Evolutionary conservation across 352 stramenopile species (phyloP), one percentile per base, ranked within the genome.

Genomic region (Pythium pyrilobum): DNA sequence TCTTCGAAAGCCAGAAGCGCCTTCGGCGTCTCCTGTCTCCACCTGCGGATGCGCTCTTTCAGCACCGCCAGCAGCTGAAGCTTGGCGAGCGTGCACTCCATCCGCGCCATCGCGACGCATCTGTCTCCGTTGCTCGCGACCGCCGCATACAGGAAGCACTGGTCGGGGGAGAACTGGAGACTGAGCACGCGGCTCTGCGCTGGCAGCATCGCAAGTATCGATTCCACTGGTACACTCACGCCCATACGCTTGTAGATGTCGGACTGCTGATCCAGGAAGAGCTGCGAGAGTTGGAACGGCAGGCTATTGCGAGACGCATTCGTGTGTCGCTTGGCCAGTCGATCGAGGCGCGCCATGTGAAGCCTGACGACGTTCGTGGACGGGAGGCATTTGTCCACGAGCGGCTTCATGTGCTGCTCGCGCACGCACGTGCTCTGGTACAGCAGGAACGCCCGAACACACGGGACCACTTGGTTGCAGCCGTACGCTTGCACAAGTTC

Each of bases 111-210:
- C 0, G 67, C 72, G 23, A 64, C 71, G 13, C 67, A 54, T 23
- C 75, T 77, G 23, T 85, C 70, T 10, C 50, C 62, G 18, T 38
- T 71, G 0, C 59, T 59, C 2, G 76, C 57, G 24, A 87, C 23
- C 1, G 64, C 71, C 3, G 65, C 74, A 32, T 82, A 91, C 9
- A 93, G 45, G 31, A 85, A 91, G 32, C 72, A 82, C 3, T 61
- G 65, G 38, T 93, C 78, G 5, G 71, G 72, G 4, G 82, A 91
- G 20, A 92, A 72, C 45, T 91, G 82, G 5, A 91, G 66, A 36
- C 64, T 71, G 20, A 91, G 20, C 0, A 90, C 29, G 3, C 74
- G 63, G 1, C 69, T 56, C 3, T 61, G 56, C 1, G 67, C 55
- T 24, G 78, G 80, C 0, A 93, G 34, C 0, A 59, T 29, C 0